These are phyloP conservation scores for Vitis rotundifolia DNA, from an alignment of 164 flowering plant species.

Conservation along the genomic window DNA sequence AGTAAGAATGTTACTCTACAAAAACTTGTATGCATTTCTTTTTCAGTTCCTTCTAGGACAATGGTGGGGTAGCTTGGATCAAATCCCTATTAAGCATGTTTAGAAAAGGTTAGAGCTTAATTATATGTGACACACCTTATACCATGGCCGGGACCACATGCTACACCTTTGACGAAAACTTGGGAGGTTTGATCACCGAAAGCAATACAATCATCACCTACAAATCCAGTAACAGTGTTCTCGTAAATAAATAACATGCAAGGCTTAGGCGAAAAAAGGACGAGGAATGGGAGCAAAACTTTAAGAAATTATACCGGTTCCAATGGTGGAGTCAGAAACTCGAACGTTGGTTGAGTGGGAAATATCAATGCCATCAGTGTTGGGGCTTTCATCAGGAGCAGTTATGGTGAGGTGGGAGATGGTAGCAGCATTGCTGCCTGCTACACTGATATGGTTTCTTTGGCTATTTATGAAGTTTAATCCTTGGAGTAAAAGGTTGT, in stretches of 20 bases:
- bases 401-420: conserved; percentile 9
- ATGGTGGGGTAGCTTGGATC: too few relatives aligned
- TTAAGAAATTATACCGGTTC: conserved; percentile 19
- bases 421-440: not conserved
- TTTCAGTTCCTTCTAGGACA: too few relatives aligned
- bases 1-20: too few relatives aligned
- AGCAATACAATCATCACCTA: conserved; percentile 33
- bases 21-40: too few relatives aligned
- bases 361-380: conserved; percentile 39
- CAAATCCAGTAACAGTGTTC: not conserved
- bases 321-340: conserved; percentile 8
- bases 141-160: conserved; percentile 30
- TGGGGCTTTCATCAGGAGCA: conserved; percentile 28
- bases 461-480: conserved; percentile 20
- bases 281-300: not conserved
- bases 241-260: too few relatives aligned
- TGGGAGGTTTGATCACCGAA: not conserved
- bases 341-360: conserved; percentile 4
- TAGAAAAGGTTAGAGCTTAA: not conserved
- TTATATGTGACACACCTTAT: conserved; percentile 14
- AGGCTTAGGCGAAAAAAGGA: too few relatives aligned
- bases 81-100: too few relatives aligned
- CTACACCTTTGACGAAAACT: not conserved
- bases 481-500: conserved; percentile 4
- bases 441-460: conserved; percentile 18